Evolutionary conservation across 495 filamentous ascomycete species (phyloP), one percentile per base, ranked within the genome.

Genomic region (Penicillium dipodomyicola): DNA sequence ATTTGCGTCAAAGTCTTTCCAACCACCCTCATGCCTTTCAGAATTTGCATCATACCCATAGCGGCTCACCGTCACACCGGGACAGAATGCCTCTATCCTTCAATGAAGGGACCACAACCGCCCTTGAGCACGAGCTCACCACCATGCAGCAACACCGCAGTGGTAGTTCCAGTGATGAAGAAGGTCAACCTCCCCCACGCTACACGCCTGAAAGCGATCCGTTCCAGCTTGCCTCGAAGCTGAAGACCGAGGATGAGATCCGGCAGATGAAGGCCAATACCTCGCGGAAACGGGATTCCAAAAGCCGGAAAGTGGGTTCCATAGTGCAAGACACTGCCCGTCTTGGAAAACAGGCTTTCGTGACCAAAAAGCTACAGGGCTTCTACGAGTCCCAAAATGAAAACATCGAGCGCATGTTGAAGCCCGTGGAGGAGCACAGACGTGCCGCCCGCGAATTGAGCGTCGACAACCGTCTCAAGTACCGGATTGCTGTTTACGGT

Each of bases 341-440:
- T 11, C 43, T 54, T 50, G 57, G 59, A 49, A 66, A 70, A 67
- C 55, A 71, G 52, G 67, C 74, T 49, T 49, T 77, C 58, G 56
- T 67, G 57, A 55, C 89, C 7, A 83, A 80, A 32, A 88, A 87
- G 59, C 70, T 98, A 9, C 80, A 90, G 58, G 82, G 84, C 23
- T 98, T 97, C 77, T 98, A 98, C 75, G 81, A 91, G 63, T 80
- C 77, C 19, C 94, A 98, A 72, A 98, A 98, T 67, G 88, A 91
- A 71, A 93, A 89, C 61, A 97, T 98, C 64, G 83, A 95, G 75
- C 83, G 88, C 15, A 81, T 97, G 74, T 80, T 98, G 55, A 96
- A 94, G 70, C 89, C 89, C 7, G 92, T 97, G 3, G 90, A 96
- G 65, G 92, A 97, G 66, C 95, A 97, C 67, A 77, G 87, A 35